Conservation (phyloP, 805 yeast species). For the Myxozyma mucilagina region DNA sequence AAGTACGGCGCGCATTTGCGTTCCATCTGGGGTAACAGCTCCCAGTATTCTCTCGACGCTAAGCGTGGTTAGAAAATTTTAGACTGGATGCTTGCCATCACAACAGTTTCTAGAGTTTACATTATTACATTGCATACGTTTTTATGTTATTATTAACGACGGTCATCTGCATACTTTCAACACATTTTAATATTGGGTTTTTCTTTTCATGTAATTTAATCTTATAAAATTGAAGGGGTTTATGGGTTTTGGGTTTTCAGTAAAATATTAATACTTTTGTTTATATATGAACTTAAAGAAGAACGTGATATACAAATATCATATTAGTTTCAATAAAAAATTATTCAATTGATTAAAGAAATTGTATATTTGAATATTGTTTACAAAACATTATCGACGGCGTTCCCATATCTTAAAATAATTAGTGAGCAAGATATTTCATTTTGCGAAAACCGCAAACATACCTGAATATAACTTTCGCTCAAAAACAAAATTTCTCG, state of each 20-base stretch:
- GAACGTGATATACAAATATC: no score
- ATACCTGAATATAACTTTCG: constrained; percentile 66
- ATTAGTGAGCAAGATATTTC: constrained; percentile 41
- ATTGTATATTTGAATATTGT: not conserved
- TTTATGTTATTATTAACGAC: not conserved
- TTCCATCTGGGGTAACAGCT: constrained; percentile 33
- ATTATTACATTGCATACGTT: not conserved
- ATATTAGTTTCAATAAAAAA: no score
- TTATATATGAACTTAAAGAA: no score
- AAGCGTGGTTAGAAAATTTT: not conserved
- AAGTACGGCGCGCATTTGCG: constrained; percentile 47
- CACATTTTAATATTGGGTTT: not conserved
- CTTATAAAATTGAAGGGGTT: not conserved
- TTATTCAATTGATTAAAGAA: not conserved
- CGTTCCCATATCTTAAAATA: constrained; percentile 26
- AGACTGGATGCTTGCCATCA: not conserved
- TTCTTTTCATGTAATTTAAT: not conserved
- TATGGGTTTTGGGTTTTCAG: no score
- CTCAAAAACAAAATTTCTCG: constrained; percentile 61
- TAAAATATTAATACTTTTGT: no score
- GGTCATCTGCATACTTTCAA: not conserved
- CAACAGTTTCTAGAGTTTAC: not conserved
- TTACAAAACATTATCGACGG: constrained; percentile 7
- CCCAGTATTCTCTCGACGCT: constrained; percentile 16
- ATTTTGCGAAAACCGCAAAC: constrained; percentile 36